Base-by-base conservation (phyloP, 805 yeast species). In the Cyberlindnera saturnus region DNA sequence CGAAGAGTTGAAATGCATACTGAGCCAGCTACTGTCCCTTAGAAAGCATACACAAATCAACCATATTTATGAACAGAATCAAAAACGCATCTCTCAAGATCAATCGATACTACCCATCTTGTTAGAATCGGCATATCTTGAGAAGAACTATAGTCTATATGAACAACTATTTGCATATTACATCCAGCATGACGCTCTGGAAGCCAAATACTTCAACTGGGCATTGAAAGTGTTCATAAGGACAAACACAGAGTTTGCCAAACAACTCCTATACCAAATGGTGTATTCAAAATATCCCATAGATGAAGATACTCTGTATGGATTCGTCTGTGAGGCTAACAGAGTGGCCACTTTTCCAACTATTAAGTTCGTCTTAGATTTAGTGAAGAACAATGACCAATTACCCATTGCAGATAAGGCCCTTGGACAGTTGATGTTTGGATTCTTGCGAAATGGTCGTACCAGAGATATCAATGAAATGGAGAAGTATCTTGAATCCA, bases 251-350 rank as follows among this genome's bases (percentile, higher is more conserved):
- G 60, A 55, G 32, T 41, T 55, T 16, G 56, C 62, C 15, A 55
- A 56, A 40, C 62, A 56, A 23, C 43, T 58, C 1, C 41, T 58
- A 1, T 50, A 53, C 32, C 61, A 58, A 34, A 55, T 58, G 59
- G 49, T 55, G 5, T 43, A 45, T 8, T 46, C 54, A 1, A 49
- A 55, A 19, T 48, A 50, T 40, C 60, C 62, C 11, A 53, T 56
- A 40, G 49, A 53, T 39, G 42, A 46, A 2, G 33, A 43, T 18
- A 54, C 60, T 3, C 19, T 57, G 1, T 47, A 50, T 37, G 46
- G 39, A 14, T 55, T 52, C 31, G 28, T 57, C 20, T 44, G 36
- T 32, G 43, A 44, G 14, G 49, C 59, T 5, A 43, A 43, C 11
- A 39, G 46, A 19, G 51, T 46, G 2, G 44, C 55, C 1, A 49